Conservation (phyloP, 306 rosid species). For the Corylus heterophylla region DNA sequence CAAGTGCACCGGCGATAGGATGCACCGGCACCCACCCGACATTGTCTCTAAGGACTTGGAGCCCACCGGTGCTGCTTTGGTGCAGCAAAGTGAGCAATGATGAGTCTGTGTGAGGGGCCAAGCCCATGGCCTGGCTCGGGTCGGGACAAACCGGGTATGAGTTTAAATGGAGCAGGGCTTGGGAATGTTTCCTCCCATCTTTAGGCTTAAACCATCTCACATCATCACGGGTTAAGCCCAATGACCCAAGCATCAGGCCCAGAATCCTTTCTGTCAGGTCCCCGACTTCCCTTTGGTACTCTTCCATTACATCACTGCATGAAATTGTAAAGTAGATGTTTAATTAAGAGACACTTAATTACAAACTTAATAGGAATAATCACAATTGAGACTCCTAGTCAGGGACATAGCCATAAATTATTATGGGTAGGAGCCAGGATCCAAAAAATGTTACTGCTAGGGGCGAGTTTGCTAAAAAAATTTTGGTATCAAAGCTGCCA, state of each 20-base stretch:
- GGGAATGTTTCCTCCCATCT: not conserved
- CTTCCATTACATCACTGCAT: conserved; percentile 43
- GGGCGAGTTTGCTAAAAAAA: no score
- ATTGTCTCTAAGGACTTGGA: conserved; percentile 30
- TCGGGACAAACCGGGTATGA: conserved; percentile 60
- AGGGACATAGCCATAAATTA: no score
- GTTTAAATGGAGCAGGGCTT: conserved; percentile 37
- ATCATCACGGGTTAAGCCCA: conserved; percentile 34
- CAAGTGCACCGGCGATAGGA: conserved; percentile 36
- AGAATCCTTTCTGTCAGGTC: conserved; percentile 24
- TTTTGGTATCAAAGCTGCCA: no score
- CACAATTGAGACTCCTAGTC: no score
- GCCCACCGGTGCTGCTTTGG: conserved; percentile 36
- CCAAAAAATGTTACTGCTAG: no score
- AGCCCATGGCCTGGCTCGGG: conserved; percentile 48
- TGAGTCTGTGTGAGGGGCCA: conserved; percentile 59
- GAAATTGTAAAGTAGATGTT: not conserved
- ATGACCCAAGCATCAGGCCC: conserved; percentile 32
- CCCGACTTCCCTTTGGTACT: conserved; percentile 42
- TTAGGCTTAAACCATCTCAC: conserved; percentile 31
- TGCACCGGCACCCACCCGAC: conserved; percentile 46
- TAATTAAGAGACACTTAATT: no score
- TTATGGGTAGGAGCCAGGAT: no score
- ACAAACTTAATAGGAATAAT: no score
- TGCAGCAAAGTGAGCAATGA: conserved; percentile 46